phyloP scores from a whole-genome alignment of 805 yeast genomes.

The Candida adriatica region DNA sequence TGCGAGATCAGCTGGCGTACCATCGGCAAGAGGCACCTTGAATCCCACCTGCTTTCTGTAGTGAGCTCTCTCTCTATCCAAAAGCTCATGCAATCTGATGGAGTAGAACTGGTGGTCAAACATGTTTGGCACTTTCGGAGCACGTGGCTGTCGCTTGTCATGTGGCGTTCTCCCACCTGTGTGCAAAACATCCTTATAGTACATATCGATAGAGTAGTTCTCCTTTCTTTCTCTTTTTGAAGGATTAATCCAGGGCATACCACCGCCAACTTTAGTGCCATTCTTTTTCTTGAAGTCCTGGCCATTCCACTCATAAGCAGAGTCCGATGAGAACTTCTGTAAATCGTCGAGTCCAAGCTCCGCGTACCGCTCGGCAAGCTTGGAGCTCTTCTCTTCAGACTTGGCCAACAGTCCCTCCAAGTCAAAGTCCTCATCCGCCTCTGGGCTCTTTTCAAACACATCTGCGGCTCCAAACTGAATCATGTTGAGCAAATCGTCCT shows the following conservation, averaged over 20 bases:
- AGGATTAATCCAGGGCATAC: constrained; percentile 74
- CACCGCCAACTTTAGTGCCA: constrained; percentile 37
- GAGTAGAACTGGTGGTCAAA: constrained; percentile 92
- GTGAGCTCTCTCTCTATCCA: constrained; percentile 76
- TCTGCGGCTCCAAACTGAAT: constrained; percentile 79
- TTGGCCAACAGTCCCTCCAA: constrained; percentile 53
- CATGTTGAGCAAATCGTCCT: constrained; percentile 73
- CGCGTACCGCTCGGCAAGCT: constrained; percentile 55
- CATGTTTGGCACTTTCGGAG: constrained; percentile 77
- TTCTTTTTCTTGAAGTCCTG: constrained; percentile 67
- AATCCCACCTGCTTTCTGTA: constrained; percentile 62
- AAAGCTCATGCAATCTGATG: constrained; percentile 62
- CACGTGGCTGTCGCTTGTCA: constrained; percentile 55
- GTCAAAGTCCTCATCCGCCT: constrained; percentile 39
- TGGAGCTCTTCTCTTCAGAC: constrained; percentile 58
- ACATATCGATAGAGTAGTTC: constrained; percentile 82
- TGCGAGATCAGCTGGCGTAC: constrained; percentile 32
- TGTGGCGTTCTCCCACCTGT: constrained; percentile 54
- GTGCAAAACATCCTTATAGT: constrained; percentile 73
- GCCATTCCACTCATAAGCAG: constrained; percentile 87
- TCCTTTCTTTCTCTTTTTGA: constrained; percentile 79
- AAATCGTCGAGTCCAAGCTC: constrained; percentile 69
- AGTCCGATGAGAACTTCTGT: constrained; percentile 66
- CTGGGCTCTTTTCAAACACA: constrained; percentile 32
- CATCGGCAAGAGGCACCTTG: constrained; percentile 56